phyloP scores from a whole-genome alignment of 2,329 filamentous ascomycete species.

The Fusarium sp. region DNA sequence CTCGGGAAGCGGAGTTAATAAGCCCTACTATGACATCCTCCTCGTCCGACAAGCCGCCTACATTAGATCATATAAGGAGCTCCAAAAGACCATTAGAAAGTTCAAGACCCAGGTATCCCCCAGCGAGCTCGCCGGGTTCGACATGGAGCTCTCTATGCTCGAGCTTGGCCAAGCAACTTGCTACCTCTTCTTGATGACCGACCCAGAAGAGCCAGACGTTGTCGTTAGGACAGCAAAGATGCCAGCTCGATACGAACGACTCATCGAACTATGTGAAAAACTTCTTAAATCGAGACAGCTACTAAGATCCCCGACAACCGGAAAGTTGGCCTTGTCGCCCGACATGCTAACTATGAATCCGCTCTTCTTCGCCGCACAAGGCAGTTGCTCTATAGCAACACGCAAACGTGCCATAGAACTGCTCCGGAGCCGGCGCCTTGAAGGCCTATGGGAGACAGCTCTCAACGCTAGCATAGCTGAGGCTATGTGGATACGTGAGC shows the following conservation, averaged over 20 bases:
- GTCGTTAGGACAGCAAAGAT: background rate
- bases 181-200: background rate
- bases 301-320: background rate
- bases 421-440: slow-evolving; percentile 1
- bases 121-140: background rate
- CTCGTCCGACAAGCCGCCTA: background rate
- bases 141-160: background rate
- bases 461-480: too few relatives aligned
- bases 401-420: slow-evolving; percentile 1
- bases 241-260: background rate
- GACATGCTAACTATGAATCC: background rate
- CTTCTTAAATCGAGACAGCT: background rate
- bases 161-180: background rate
- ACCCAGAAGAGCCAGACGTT: background rate
- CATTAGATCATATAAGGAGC: background rate
- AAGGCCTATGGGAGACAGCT: slow-evolving; percentile 13
- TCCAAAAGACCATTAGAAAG: background rate
- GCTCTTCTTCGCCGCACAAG: slow-evolving; percentile 18
- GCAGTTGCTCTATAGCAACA: background rate
- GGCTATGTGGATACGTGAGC: too few relatives aligned
- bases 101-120: background rate
- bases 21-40: background rate
- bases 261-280: background rate
- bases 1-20: background rate
- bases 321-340: background rate